Evolutionary conservation across 2,329 filamentous ascomycete genomes (phyloP).

Genomic region (Trichoderma oligosporum): DNA sequence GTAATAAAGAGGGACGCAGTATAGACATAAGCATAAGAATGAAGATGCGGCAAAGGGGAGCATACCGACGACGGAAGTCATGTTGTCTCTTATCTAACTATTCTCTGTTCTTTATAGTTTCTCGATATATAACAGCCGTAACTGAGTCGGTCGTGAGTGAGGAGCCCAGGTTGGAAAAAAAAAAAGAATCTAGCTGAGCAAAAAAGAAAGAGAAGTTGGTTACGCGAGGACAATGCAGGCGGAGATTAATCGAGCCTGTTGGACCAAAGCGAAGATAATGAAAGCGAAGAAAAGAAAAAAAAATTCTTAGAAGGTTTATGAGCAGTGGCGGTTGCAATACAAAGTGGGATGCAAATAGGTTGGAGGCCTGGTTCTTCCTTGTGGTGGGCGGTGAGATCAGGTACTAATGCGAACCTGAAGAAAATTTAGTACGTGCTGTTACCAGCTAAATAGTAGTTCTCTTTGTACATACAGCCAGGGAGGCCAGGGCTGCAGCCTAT

Average conservation of each 20-base stretch:
- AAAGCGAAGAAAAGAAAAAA: conserved; percentile 11
- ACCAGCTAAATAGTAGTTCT: neutral
- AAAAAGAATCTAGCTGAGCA: neutral
- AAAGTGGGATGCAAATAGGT: conserved; percentile 11
- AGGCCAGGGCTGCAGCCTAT: neutral
- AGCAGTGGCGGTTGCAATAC: conserved; percentile 12
- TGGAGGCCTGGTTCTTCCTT: conserved; percentile 5
- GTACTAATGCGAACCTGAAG: conserved; percentile 17
- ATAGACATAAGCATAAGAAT: conserved; percentile 17
- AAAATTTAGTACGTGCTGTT: conserved; percentile 10
- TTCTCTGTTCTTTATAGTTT: neutral
- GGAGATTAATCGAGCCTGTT: neutral
- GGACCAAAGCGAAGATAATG: neutral
- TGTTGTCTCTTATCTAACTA: conserved; percentile 6
- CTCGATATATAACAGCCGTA: conserved; percentile 6
- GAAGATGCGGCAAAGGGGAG: neutral
- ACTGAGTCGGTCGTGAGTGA: conserved; percentile 12
- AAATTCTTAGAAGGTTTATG: conserved; percentile 4
- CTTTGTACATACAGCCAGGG: neutral
- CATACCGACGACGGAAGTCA: conserved; percentile 22
- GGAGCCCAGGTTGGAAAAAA: conserved; percentile 13
- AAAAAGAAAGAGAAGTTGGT: neutral
- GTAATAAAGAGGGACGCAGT: conserved; percentile 6
- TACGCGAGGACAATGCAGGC: neutral
- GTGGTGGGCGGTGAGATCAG: conserved; percentile 19